Conservation (phyloP, 1,139 yeast species). For the Magnusiomyces suaveolens region DNA sequence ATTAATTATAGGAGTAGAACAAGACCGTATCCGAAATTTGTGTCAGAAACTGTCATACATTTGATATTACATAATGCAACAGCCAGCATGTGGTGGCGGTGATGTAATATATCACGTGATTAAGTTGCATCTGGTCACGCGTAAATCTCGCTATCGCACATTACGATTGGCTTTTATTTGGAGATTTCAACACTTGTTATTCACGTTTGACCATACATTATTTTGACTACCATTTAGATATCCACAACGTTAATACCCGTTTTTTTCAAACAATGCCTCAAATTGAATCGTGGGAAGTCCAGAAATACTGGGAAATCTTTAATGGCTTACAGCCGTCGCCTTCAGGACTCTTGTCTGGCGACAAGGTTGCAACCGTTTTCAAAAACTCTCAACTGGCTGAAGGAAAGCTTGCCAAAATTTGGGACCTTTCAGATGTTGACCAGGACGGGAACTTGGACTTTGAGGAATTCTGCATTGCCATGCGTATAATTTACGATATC, state of each 20-base stretch:
- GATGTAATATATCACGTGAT: too few species aligned
- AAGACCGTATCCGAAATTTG: too few species aligned
- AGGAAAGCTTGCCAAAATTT: constrained; percentile 63
- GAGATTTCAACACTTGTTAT: background rate
- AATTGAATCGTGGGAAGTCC: constrained; percentile 87
- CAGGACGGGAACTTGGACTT: constrained; percentile 85
- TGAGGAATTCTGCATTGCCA: constrained; percentile 95
- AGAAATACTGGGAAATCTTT: constrained; percentile 95
- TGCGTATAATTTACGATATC: constrained; percentile 85
- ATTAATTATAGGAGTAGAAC: too few species aligned
- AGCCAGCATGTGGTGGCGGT: too few species aligned
- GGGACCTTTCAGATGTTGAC: constrained; percentile 93
- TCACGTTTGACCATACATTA: background rate
- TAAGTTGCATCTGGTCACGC: too few species aligned
- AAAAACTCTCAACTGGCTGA: constrained; percentile 80
- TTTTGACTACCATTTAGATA: background rate
- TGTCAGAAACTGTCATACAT: too few species aligned
- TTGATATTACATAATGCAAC: too few species aligned
- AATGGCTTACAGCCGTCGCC: constrained; percentile 68
- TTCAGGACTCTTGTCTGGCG: constrained; percentile 70
- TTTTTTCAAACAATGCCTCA: constrained; percentile 30
- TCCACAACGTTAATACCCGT: too few species aligned
- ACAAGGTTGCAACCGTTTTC: constrained; percentile 74
- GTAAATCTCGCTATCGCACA: too few species aligned
- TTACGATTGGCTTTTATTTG: too few species aligned